Evolutionary conservation across 805 yeast genomes (phyloP), one percentile per base, ranked within the genome.

Genomic region (Yarrowia divulgata): DNA sequence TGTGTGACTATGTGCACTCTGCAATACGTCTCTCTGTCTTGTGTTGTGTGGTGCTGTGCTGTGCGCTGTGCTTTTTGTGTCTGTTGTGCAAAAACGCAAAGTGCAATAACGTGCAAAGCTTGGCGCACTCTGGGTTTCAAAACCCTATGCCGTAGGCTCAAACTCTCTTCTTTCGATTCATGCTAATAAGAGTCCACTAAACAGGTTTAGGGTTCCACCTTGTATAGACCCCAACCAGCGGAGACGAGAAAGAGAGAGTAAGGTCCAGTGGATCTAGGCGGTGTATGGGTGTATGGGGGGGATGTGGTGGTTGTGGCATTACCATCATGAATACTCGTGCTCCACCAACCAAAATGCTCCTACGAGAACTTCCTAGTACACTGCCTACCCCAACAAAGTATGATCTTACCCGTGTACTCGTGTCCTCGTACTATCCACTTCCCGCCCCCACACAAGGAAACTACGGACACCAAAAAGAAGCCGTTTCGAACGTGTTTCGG

Each of bases 31-130:
- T 48, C 52, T 50, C 37, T 50, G 42, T 40, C 43, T 40, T 54
- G 60, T 54, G 60, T 54, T 43, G 64, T 57, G 64, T 42, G 64
- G 64, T 57, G 64, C 64, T 57, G 60, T 37, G 60, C 60, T 37
- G 58, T 54, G 58, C 43, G 49, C 64, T 57, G 64, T 57, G 64
- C 64, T 43, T 57, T 57, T 57, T 57, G 64, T 42, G 64, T 57
- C 64, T 57, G 64, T 42, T 57, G 64, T 57, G 64, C 29, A 42
- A 40, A 57, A 57, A 57, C 64, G 39, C 64, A 57, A 57, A 57
- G 49, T 57, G 39, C 29, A 57, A 42, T 16, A 42, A 32, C 49
- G 42, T 57, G 49, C 32, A 43, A 57, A 57, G 49, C 48, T 43
- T 57, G 49, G 49, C 49, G 18, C 39, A 42, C 64, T 18, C 40